Base-by-base conservation (phyloP, 805 yeast genomes). In the Myxozyma monticola region DNA sequence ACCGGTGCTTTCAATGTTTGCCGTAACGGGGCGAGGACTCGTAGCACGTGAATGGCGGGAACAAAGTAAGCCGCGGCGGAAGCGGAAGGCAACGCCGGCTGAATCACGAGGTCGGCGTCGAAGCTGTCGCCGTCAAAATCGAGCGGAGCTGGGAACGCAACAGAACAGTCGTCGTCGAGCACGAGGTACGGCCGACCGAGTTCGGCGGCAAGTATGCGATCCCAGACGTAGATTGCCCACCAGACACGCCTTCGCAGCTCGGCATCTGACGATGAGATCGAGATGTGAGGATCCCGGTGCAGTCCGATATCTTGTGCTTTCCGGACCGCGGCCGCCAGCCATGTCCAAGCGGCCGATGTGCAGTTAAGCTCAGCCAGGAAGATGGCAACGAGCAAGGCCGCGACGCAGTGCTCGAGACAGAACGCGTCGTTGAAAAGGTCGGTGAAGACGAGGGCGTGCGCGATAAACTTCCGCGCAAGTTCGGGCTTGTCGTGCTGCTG, bases 201-300 rank as follows among this genome's bases (percentile, higher is more conserved):
- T 35, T 55, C 60, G 17, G 53, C 30, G 21, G 60, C 40, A 10
- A 57, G 43, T n/a, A 61, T 33, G 12, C 62, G 37, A 33, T 61
- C 65, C 60, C 61, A 60, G 10, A 47, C 53, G 45, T 50, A 54
- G 17, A 61, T 26, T n/a, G 60, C 54, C 64, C 65, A 60, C 60
- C 60, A 52, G 17, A 60, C 45, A n/a, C 62, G 46, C n/a, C 60
- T 55, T 28, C 59, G 48, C 12, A 47, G 38, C 41, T 55, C 57
- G 37, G 25, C 12, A 8, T 53, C 58, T 24, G 38, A 30, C 8
- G 43, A 30, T 5, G 51, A 45, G 8, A 29, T 14, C 14, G 40
- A 14, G 12, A 31, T 9, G 6, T 25, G 12, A 2, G 41, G 28
- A 7, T 38, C 36, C 22, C 42, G 42, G 28, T 55, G 50, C 10